Evolutionary conservation across 805 yeast species (phyloP), one percentile per base, ranked within the genome.

Genomic region (Blastobotrys americana): DNA sequence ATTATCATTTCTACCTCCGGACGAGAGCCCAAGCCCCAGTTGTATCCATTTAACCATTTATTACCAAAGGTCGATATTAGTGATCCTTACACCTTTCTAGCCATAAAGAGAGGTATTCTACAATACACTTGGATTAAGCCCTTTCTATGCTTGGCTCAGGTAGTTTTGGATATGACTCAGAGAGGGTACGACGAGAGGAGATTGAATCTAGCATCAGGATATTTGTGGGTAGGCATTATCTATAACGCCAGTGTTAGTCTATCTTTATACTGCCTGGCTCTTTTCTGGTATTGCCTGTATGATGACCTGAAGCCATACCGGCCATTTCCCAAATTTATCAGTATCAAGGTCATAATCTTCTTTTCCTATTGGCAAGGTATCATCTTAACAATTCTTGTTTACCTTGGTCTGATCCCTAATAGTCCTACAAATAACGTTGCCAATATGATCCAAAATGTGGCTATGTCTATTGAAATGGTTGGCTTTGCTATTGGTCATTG

Each of bases 281-380:
- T 88, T 41, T 93, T 93, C 62, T 93, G 98, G 98, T 82, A 78
- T 58, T 85, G 95, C 53, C 69, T 93, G n/a, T 80, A 84, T 66
- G 60, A 58, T 2, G 97, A 89, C 55, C 70, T 93, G 53, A 73
- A 68, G 43, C 84, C 82, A 1, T 89, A 82, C 67, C 76, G 85
- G 44, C 97, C 97, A 2, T 80, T 93, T 76, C 88, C 94, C 8
- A 89, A 89, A 65, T 93, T 93, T 61, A 61, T 93, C 34, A 88
- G 97, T 66, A 95, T 93, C 39, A 93, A 93, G 59, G 72, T 88
- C 51, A 87, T 93, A 44, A 89, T 93, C 40, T 93, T 93, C 71
- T 97, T 96, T 19, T 84, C 96, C n/a, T 93, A 88, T 61, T 93
- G 99, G 99, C 98, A 93, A 60, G 87, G 94, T 67, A 73, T 64